These are phyloP conservation scores for Neopestalotiopsis sp. DNA, from an alignment of 2,329 filamentous ascomycete genomes.

Conservation along the genomic window DNA sequence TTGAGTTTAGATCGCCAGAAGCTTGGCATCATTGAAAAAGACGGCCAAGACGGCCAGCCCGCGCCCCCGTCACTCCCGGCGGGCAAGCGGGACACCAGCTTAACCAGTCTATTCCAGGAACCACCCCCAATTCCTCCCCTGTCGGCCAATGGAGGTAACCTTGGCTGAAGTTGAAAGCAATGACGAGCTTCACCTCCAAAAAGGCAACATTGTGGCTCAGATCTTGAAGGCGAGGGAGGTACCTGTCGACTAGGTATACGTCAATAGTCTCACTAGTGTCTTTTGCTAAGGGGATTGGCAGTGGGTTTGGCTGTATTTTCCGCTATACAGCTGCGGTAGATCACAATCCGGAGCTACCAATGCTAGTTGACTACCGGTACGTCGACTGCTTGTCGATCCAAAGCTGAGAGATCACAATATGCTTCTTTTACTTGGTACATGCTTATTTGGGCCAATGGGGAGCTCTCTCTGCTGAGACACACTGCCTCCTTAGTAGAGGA, in stretches of 20 bases:
- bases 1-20: neutral
- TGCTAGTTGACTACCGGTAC: neutral
- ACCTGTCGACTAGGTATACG: constrained; percentile 9
- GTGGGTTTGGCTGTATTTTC: neutral
- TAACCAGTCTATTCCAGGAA: neutral
- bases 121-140: neutral
- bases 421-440: neutral
- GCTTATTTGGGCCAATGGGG: neutral
- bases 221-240: neutral
- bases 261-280: constrained; percentile 9
- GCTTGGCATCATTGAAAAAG: neutral
- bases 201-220: constrained; percentile 5
- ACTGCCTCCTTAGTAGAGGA: neutral
- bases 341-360: constrained; percentile 2
- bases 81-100: neutral
- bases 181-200: constrained; percentile 12
- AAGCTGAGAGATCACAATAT: neutral
- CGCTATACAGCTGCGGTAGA: constrained; percentile 4
- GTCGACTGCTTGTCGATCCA: neutral
- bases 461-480: neutral
- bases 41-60: neutral
- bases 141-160: neutral
- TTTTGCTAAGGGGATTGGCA: neutral
- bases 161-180: constrained; percentile 2
- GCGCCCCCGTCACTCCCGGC: neutral